These are phyloP conservation scores for Starmerella lactis-condensi DNA, from an alignment of 805 yeast genomes.

Conservation along the genomic window DNA sequence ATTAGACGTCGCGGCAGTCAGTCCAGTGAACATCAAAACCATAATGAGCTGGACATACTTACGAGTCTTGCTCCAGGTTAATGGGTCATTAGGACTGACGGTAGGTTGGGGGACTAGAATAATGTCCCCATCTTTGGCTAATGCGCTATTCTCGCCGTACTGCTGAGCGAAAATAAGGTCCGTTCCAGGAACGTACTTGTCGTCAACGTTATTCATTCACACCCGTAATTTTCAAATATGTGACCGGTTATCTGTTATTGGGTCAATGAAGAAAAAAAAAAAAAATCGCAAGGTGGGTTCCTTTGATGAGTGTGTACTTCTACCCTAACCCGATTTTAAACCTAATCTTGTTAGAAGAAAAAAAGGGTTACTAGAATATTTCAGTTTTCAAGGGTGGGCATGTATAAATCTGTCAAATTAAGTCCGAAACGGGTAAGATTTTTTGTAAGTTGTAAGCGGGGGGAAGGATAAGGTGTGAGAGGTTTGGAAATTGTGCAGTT, in stretches of 20 bases:
- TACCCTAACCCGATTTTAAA: too few species aligned
- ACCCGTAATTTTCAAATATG: too few species aligned
- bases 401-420: neutral
- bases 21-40: slow-evolving; percentile 27
- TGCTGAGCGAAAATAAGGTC: slow-evolving; percentile 22
- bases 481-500: too few species aligned
- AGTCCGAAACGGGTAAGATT: neutral
- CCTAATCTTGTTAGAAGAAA: too few species aligned
- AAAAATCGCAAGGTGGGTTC: too few species aligned
- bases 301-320: too few species aligned
- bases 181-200: slow-evolving; percentile 17
- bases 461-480: too few species aligned
- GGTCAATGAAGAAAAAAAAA: too few species aligned
- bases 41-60: slow-evolving; percentile 30
- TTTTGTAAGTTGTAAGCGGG: neutral
- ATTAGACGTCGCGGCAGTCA: slow-evolving; percentile 39
- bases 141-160: slow-evolving; percentile 16
- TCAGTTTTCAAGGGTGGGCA: neutral
- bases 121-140: slow-evolving; percentile 23
- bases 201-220: slow-evolving; percentile 3
- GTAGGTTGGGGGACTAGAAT: slow-evolving; percentile 50
- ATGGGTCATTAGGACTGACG: slow-evolving; percentile 50
- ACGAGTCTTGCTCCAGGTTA: slow-evolving; percentile 39
- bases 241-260: too few species aligned
- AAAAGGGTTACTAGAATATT: neutral